phyloP scores from a whole-genome alignment of 768 basidiomycete genomes.

The Rhizopogon vulgaris region DNA sequence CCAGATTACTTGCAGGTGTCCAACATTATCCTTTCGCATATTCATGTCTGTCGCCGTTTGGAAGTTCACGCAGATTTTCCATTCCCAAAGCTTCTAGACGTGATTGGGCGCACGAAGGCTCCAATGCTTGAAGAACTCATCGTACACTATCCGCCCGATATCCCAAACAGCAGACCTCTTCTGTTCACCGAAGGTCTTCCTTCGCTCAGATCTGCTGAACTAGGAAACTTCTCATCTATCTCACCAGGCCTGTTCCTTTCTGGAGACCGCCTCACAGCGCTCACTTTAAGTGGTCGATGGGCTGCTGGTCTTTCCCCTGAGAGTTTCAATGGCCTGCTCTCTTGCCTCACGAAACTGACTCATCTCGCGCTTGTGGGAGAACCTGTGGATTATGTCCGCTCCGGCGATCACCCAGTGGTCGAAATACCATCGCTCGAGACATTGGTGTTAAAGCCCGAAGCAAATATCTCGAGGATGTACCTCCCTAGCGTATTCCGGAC shows the following conservation, averaged over 20 bases:
- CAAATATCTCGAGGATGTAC: conserved; percentile 22
- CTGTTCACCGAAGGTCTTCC: not conserved
- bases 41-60: conserved; percentile 19
- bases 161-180: not conserved
- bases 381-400: conserved; percentile 20
- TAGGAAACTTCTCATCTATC: not conserved
- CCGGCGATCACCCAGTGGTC: conserved; percentile 3
- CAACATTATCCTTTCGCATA: conserved; percentile 20
- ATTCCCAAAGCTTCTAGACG: conserved; percentile 20
- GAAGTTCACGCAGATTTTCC: conserved; percentile 19
- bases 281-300: conserved; percentile 19
- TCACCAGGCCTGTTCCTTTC: not conserved
- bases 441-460: conserved; percentile 18
- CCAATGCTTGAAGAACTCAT: conserved; percentile 21
- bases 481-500: conserved; percentile 18
- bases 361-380: conserved; percentile 20
- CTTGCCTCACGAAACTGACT: conserved; percentile 15
- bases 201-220: not conserved
- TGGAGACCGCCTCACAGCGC: conserved; percentile 13
- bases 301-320: conserved; percentile 15
- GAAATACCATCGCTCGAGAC: conserved; percentile 15
- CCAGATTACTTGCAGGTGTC: conserved; percentile 18
- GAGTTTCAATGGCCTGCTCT: conserved; percentile 17
- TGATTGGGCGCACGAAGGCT: conserved; percentile 15
- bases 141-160: conserved; percentile 16